Percentiles rank a stretch among this genome's conserved stretches.
Evolutionary conservation across 805 yeast genomes (phyloP).

Genomic region (Myxozyma udenii): DNA sequence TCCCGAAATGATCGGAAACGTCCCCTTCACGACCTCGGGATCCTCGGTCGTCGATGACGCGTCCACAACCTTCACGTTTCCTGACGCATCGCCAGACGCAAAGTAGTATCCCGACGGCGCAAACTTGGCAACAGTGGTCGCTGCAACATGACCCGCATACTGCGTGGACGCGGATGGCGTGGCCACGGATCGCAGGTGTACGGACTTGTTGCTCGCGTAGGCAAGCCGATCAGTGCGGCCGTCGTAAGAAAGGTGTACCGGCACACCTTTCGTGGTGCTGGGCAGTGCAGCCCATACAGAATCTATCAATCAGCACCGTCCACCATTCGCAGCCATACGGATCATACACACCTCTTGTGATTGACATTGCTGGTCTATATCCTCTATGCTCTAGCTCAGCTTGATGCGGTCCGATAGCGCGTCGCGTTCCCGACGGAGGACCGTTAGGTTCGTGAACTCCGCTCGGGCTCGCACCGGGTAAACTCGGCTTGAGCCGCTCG

Average conservation of each 20-base stretch:
- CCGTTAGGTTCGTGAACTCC: too few species aligned
- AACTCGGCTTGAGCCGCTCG: too few species aligned
- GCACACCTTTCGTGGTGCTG: slow-evolving; percentile 63
- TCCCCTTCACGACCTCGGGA: slow-evolving; percentile 63
- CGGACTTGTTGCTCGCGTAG: slow-evolving; percentile 77
- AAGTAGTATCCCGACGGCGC: slow-evolving; percentile 86
- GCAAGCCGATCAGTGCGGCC: slow-evolving; percentile 63
- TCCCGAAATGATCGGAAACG: slow-evolving; percentile 68
- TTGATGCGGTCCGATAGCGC: too few species aligned
- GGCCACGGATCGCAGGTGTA: slow-evolving; percentile 64
- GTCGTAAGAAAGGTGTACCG: slow-evolving; percentile 76
- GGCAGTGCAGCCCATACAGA: slow-evolving; percentile 72
- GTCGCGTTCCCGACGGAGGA: too few species aligned
- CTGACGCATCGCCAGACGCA: slow-evolving; percentile 91
- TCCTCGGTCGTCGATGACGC: slow-evolving; percentile 42
- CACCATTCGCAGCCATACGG: background rate
- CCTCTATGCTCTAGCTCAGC: too few species aligned
- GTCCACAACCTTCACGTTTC: slow-evolving; percentile 88
- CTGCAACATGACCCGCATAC: slow-evolving; percentile 65
- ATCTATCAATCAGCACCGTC: slow-evolving; percentile 1
- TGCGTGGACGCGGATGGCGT: slow-evolving; percentile 56
- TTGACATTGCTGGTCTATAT: slow-evolving; percentile 11
- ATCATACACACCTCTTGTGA: slow-evolving; percentile 7
- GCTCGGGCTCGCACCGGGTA: too few species aligned
- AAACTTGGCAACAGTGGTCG: slow-evolving; percentile 80